Conservation (phyloP, 2,329 filamentous ascomycete genomes). For the Trichoderma cornu-damae region DNA sequence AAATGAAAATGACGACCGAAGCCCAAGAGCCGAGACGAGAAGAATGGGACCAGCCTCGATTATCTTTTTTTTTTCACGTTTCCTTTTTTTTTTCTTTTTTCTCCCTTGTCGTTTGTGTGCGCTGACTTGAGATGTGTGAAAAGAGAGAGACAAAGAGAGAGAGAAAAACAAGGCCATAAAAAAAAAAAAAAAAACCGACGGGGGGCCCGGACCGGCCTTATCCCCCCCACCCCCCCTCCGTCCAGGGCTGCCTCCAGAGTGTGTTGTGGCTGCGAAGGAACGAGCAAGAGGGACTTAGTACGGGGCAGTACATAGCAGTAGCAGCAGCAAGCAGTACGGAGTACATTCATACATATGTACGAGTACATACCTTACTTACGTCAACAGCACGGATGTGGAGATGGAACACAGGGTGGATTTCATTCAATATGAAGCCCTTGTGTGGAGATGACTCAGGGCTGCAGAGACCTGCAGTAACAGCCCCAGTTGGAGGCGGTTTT, state of each 20-base stretch:
- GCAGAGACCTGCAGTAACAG: too few species aligned
- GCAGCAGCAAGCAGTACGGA: too few species aligned
- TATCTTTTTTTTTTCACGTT: conserved; percentile 14
- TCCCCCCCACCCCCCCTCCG: conserved; percentile 19
- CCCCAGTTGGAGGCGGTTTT: too few species aligned
- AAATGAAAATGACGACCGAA: neutral
- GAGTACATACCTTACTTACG: too few species aligned
- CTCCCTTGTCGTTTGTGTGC: conserved; percentile 3
- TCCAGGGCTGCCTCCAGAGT: neutral
- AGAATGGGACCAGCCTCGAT: conserved; percentile 23
- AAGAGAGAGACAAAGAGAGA: conserved; percentile 25
- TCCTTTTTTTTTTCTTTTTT: too few species aligned
- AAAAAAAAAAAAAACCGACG: conserved; percentile 1
- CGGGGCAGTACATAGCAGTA: too few species aligned
- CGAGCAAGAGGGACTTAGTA: conserved; percentile 1
- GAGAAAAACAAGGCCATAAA: conserved; percentile 20
- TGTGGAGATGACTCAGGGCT: too few species aligned
- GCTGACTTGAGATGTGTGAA: conserved; percentile 16
- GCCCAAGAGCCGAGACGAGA: conserved; percentile 20
- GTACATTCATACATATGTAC: too few species aligned
- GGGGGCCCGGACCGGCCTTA: conserved; percentile 28
- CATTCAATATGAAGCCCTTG: too few species aligned
- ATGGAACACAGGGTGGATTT: too few species aligned
- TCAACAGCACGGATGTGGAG: conserved; percentile 8
- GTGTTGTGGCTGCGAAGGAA: conserved; percentile 8